Evolutionary conservation across 768 basidiomycete genomes (phyloP), one percentile per base, ranked within the genome.

Genomic region (Amyloporia xantha): DNA sequence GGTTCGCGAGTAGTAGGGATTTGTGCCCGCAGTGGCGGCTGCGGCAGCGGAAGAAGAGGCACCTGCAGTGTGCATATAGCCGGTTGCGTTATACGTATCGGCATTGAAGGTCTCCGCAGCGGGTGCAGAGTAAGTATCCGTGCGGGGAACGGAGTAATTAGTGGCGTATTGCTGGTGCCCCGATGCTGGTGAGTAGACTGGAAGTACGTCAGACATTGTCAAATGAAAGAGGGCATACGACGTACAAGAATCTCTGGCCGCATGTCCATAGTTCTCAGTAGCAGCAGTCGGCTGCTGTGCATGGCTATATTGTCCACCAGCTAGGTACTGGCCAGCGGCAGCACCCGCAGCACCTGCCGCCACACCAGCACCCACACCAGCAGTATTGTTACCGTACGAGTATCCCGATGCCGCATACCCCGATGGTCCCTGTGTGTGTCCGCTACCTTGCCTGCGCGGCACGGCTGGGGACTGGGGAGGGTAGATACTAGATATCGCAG

Each of bases 191-290:
- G 33, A 17, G 44, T 45, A 45, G 33, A 45, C 20, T 15, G 10
- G 36, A 35, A 5, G 5, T 28, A 20, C 17, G 6, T 20, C 2
- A 45, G 24, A 10, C 33, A 13, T 27, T 9, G 2, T 2, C 36
- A 54, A 10, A 55, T 38, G 46, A 47, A 30, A 46, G 39, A 1
- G n/a, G 37, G 38, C 21, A 53, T 46, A 7, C 24, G 25, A 66
- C 78, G 64, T 62, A 83, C 82, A 82, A 28, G 74, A 67, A 37
- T 71, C 76, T 33, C 77, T 74, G 11, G 73, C 62, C 2, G 62
- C 61, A 57, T 86, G 84, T 2, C 79, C 78, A 54, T 84, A 82
- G 5, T 66, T 53, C 17, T 55, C 26, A 1, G 58, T 40, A 49
- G 69, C 53, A 41, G 47, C 47, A 50, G 53, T 36, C 45, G 69